These are phyloP conservation scores for Pseudogymnoascus destructans DNA, from an alignment of 2,329 filamentous ascomycete genomes.

Conservation along the genomic window DNA sequence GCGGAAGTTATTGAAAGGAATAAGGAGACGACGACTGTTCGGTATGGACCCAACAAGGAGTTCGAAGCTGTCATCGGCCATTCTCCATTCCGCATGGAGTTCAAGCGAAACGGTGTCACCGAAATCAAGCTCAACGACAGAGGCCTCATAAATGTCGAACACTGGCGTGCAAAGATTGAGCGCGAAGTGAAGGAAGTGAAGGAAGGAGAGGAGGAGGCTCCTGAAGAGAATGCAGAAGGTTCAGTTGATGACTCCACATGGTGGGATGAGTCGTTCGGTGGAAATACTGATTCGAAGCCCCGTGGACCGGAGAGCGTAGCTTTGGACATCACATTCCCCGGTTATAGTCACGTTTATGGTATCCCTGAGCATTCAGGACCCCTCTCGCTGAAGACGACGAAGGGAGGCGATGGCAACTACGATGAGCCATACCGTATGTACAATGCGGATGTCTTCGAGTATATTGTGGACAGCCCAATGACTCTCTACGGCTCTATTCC, in stretches of 20 bases:
- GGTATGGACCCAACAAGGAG: conserved; percentile 62
- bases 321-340: conserved; percentile 82
- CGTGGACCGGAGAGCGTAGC: conserved; percentile 84
- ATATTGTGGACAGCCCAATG: conserved; percentile 94
- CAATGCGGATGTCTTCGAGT: conserved; percentile 96
- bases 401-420: conserved; percentile 75
- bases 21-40: conserved; percentile 56
- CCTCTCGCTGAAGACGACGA: conserved; percentile 77
- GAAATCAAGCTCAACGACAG: conserved; percentile 83
- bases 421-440: conserved; percentile 86
- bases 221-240: conserved; percentile 35
- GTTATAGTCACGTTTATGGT: conserved; percentile 85
- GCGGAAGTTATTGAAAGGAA: conserved; percentile 56
- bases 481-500: conserved; percentile 95
- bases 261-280: conserved; percentile 96
- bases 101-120: conserved; percentile 66
- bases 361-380: conserved; percentile 88
- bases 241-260: conserved; percentile 66
- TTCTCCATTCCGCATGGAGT: conserved; percentile 72
- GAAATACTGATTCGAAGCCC: conserved; percentile 92
- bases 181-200: conserved; percentile 28
- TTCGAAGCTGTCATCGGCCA: conserved; percentile 78
- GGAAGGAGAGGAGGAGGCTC: conserved; percentile 32
- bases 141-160: conserved; percentile 86
- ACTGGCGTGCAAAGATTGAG: conserved; percentile 84